Evolutionary conservation across 805 yeast genomes (phyloP), one percentile per base, ranked within the genome.

Genomic region (Starmerella vitae): DNA sequence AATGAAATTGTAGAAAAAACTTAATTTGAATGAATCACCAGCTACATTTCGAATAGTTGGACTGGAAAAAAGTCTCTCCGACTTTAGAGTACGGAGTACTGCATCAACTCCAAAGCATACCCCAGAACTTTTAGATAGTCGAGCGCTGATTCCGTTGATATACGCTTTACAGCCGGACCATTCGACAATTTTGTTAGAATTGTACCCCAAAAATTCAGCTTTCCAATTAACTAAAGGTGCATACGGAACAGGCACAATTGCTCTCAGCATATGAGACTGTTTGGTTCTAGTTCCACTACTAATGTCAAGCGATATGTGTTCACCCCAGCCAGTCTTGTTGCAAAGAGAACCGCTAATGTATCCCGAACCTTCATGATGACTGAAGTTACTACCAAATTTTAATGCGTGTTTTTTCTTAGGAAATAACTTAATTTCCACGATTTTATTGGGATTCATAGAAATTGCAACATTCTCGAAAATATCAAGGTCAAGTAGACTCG

Each of bases 321-420:
- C 86, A 13, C 80, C 84, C n/a, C 77, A 78, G 4, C 81, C 84
- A 47, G 77, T 68, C 7, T 71, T 61, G 52, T 78, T 78, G 32
- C 67, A 58, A 42, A 66, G 63, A 57, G 75, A 85, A 40, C 86
- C 72, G 24, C 82, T 77, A 34, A 84, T 67, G 54, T 86, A 85
- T 1, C 96, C 97, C 54, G 82, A 91, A 22, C 96, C 98, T 63
- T 91, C 97, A 24, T 94, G 94, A 55, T 91, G 88, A 2, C 97
- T 97, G 6, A 91, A 72, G 58, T 85, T 86, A 2, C 97, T 91
- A 3, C 99, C 99, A 1, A 96, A 82, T 51, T 80, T 81, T 38
- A 93, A 86, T 43, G 71, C 68, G 50, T 85, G 79, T 48, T 71
- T 69, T 49, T 83, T 83, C 3, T 70, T 70, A 10, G 57, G 55